These are phyloP conservation scores for Hymenoscyphus fraxineus DNA, from an alignment of 2,329 filamentous ascomycete species.

Conservation along the genomic window DNA sequence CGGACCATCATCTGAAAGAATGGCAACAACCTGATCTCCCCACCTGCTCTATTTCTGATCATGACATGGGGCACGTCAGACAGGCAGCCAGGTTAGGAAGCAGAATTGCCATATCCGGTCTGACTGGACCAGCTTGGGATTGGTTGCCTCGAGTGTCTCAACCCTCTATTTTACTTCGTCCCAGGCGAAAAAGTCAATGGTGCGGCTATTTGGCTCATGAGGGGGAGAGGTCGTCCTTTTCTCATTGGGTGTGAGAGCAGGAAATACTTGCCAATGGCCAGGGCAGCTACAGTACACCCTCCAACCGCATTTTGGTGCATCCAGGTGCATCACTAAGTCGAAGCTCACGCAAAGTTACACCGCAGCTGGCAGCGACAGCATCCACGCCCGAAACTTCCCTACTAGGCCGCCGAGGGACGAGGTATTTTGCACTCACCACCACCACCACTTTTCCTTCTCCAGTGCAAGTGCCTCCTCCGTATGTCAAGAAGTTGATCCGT, in stretches of 20 bases:
- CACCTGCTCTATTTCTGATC: too few species aligned
- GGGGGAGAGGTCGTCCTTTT: not conserved
- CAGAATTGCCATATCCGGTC: not conserved
- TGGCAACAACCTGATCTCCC: too few species aligned
- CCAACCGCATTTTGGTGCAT: not conserved
- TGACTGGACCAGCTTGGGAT: not conserved
- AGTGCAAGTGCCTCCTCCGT: not conserved
- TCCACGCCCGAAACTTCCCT: not conserved
- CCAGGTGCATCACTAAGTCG: not conserved
- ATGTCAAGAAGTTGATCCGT: not conserved
- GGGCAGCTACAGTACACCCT: too few species aligned
- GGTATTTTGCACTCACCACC: too few species aligned
- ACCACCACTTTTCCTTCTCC: not conserved
- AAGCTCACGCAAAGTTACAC: conserved; percentile 1
- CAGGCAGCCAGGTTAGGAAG: not conserved
- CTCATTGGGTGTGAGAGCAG: not conserved
- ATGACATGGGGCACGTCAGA: not conserved
- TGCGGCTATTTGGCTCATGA: not conserved
- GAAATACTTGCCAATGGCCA: too few species aligned
- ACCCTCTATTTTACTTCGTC: not conserved
- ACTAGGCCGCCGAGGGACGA: not conserved
- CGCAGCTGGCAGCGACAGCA: not conserved
- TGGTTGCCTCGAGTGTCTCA: not conserved
- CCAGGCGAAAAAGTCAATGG: not conserved
- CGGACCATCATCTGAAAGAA: too few species aligned